A percentile compares a stretch with the other conserved stretches of the same genome.
Conservation (phyloP, 2,329 filamentous ascomycete species). For the Leptographium procerum region DNA sequence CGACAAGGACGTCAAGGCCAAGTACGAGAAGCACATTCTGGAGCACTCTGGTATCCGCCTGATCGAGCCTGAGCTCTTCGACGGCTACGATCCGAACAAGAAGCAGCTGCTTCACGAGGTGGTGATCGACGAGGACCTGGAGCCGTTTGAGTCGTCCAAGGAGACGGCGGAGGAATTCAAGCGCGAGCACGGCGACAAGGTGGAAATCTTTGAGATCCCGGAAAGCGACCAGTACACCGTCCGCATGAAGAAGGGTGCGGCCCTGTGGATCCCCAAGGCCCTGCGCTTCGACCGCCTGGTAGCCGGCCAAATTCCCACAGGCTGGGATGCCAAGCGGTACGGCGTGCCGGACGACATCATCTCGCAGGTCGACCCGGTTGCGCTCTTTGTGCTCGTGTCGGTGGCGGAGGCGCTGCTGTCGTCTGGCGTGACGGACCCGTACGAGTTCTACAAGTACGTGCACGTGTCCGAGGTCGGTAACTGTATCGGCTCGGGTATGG, state of each 20-base stretch:
- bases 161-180: constrained; percentile 97
- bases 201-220: constrained; percentile 89
- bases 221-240: constrained; percentile 92
- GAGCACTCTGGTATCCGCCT: constrained; percentile 96
- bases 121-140: constrained; percentile 91
- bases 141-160: constrained; percentile 94
- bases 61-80: constrained; percentile 94
- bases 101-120: constrained; percentile 98
- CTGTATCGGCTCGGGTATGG: constrained; percentile 96
- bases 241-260: constrained; percentile 89
- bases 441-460: constrained; percentile 99
- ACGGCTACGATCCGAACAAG: constrained; percentile 94
- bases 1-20: constrained; percentile 93
- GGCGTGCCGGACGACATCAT: constrained; percentile 97
- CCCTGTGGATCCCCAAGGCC: constrained; percentile 91
- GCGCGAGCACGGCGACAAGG: constrained; percentile 93
- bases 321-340: constrained; percentile 94
- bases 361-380: constrained; percentile 91
- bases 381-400: constrained; percentile 86
- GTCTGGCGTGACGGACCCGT: constrained; percentile 93
- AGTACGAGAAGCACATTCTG: constrained; percentile 94
- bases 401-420: constrained; percentile 85
- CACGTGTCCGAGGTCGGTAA: constrained; percentile 97
- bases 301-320: constrained; percentile 90
- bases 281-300: constrained; percentile 95